Percentiles rank a stretch among this genome's conserved stretches.
phyloP scores from a whole-genome alignment of 345 rosid species.

The Capsella bursapastoris region DNA sequence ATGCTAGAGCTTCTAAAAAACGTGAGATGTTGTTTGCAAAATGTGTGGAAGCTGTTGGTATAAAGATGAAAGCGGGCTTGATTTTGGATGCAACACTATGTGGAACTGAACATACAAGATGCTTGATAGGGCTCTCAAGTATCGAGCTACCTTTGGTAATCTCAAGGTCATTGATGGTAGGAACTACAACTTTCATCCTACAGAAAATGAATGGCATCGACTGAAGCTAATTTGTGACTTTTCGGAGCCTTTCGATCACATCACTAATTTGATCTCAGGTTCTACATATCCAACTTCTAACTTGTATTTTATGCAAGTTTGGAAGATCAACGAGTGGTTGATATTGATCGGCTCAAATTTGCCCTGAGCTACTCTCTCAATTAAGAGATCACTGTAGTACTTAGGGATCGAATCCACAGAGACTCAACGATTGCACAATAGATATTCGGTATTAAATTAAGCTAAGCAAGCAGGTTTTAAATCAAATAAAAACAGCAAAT shows the following conservation, averaged over 20 bases:
- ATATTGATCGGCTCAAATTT: too few relatives aligned
- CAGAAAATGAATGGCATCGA: neutral
- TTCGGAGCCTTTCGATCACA: conserved; percentile 8
- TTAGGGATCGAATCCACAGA: too few relatives aligned
- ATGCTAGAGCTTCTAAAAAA: neutral
- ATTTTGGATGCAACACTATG: neutral
- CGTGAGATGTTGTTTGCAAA: neutral
- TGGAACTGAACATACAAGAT: neutral
- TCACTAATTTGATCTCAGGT: neutral
- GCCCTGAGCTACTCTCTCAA: too few relatives aligned
- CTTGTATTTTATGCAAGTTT: neutral
- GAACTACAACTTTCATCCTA: neutral
- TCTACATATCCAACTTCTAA: conserved; percentile 16
- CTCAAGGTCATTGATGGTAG: neutral
- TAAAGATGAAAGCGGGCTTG: neutral
- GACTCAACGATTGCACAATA: too few relatives aligned
- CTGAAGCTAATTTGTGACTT: neutral
- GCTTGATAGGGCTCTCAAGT: neutral
- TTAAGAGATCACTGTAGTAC: too few relatives aligned
- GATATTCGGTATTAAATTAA: too few relatives aligned
- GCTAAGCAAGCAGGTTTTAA: too few relatives aligned
- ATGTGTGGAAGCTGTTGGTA: neutral
- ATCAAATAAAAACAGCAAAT: too few relatives aligned
- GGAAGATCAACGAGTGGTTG: neutral
- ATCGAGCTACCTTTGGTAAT: neutral